Evolutionary conservation across 495 filamentous ascomycete genomes (phyloP).

Genomic region (Neurospora africana): DNA sequence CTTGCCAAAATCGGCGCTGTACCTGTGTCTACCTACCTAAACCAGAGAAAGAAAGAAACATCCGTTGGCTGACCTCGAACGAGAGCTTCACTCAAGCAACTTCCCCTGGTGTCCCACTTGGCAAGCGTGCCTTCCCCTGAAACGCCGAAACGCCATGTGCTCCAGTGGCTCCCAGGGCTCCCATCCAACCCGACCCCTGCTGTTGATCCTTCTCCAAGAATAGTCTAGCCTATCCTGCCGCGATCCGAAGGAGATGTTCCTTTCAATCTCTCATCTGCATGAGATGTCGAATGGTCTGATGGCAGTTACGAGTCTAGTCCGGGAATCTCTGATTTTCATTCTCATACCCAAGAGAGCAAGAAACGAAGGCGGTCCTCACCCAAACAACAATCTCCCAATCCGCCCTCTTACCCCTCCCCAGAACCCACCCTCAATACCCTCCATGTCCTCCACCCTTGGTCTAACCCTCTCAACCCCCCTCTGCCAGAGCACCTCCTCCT

Average conservation of each 20-base stretch:
- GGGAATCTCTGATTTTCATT: neutral
- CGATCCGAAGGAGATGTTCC: neutral
- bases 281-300: neutral
- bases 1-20: neutral
- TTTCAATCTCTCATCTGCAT: neutral
- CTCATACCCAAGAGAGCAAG: too few species aligned
- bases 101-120: neutral
- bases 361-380: neutral
- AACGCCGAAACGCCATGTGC: neutral
- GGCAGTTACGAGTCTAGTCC: neutral
- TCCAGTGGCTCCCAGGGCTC: neutral
- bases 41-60: neutral
- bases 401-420: neutral
- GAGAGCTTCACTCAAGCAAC: neutral
- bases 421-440: neutral
- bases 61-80: neutral
- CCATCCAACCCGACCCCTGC: neutral
- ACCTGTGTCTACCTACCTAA: neutral
- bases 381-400: neutral
- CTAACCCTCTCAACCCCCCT: constrained; percentile 4
- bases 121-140: neutral
- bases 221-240: neutral
- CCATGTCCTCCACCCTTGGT: neutral
- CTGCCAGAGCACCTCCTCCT: constrained; percentile 41
- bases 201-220: neutral